Evolutionary conservation across 257 asterid genomes (phyloP).

Genomic region (Gentiana straminea): DNA sequence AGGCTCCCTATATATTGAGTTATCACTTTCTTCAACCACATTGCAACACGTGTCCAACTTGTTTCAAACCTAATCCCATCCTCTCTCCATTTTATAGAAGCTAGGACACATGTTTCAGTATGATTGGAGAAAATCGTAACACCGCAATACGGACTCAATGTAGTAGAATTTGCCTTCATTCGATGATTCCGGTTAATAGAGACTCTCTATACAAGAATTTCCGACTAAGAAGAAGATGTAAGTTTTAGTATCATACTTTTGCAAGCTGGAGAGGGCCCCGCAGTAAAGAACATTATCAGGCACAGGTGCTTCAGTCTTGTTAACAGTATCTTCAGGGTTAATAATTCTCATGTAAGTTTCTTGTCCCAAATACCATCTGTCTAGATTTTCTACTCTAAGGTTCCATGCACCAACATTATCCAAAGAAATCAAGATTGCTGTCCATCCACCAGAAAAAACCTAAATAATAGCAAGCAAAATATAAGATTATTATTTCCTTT

Average conservation of each 20-base stretch:
- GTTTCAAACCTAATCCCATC: too few species aligned
- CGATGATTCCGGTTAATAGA: too few species aligned
- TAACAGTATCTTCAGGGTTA: conserved; percentile 59
- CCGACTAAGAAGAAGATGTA: too few species aligned
- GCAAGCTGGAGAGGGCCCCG: conserved; percentile 59
- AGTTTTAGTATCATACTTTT: conserved; percentile 36
- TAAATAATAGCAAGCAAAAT: conserved; percentile 3
- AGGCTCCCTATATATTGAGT: too few species aligned
- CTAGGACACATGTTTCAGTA: too few species aligned
- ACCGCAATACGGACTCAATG: too few species aligned
- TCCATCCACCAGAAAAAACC: conserved; percentile 96
- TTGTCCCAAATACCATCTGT: conserved; percentile 96
- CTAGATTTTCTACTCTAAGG: conserved; percentile 81
- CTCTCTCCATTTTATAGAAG: too few species aligned
- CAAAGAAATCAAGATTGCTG: conserved; percentile 59
- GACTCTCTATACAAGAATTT: too few species aligned
- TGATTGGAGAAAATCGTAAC: too few species aligned
- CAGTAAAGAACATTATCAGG: conserved; percentile 84
- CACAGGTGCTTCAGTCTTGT: conserved; percentile 62
- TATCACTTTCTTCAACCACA: too few species aligned
- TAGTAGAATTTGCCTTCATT: too few species aligned
- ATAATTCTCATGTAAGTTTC: conserved; percentile 83
- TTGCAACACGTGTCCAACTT: too few species aligned
- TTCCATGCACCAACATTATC: conserved; percentile 97
- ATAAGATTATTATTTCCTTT: not conserved